Percentiles rank a stretch among this genome's conserved stretches.
Conservation (phyloP, 441 rosid genomes). For the Arabidopsis lyrata region DNA sequence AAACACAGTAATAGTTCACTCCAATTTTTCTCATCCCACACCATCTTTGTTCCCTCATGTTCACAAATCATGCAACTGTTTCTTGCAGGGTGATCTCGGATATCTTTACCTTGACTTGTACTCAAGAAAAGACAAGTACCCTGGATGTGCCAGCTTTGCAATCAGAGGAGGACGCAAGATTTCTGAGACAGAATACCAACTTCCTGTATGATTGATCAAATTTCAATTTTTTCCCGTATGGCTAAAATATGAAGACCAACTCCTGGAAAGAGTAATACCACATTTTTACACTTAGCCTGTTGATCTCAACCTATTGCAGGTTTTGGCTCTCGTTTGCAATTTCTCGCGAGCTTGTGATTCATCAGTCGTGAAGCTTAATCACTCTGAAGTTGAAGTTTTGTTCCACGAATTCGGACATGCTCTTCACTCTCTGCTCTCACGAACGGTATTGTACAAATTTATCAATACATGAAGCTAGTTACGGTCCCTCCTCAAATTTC, state of each 20-base stretch:
- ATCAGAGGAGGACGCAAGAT: slow-evolving; percentile 88
- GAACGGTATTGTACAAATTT: slow-evolving; percentile 69
- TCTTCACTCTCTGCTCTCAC: slow-evolving; percentile 89
- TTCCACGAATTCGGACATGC: slow-evolving; percentile 99
- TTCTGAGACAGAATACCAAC: slow-evolving; percentile 91
- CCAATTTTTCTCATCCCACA: not conserved
- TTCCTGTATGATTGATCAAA: slow-evolving; percentile 73
- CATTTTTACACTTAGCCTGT: slow-evolving; percentile 12
- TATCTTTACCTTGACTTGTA: slow-evolving; percentile 90
- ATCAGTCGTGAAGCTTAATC: slow-evolving; percentile 76
- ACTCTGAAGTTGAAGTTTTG: slow-evolving; percentile 87
- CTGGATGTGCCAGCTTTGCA: slow-evolving; percentile 97
- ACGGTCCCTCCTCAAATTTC: not conserved
- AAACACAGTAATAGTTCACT: not conserved
- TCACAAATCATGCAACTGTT: slow-evolving; percentile 15
- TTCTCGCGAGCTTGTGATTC: slow-evolving; percentile 64
- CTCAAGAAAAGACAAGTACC: slow-evolving; percentile 87
- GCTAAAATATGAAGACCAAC: not conserved
- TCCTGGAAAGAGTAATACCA: not conserved
- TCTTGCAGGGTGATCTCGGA: slow-evolving; percentile 89
- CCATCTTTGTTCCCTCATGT: slow-evolving; percentile 15
- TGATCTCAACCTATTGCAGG: slow-evolving; percentile 54
- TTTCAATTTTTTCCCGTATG: not conserved
- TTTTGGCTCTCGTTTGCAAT: slow-evolving; percentile 92
- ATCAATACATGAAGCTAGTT: slow-evolving; percentile 1